Percentiles rank a stretch among this genome's conserved stretches.
phyloP scores from a whole-genome alignment of 352 stramenopile genomes.

The Phytopythium vexans region DNA sequence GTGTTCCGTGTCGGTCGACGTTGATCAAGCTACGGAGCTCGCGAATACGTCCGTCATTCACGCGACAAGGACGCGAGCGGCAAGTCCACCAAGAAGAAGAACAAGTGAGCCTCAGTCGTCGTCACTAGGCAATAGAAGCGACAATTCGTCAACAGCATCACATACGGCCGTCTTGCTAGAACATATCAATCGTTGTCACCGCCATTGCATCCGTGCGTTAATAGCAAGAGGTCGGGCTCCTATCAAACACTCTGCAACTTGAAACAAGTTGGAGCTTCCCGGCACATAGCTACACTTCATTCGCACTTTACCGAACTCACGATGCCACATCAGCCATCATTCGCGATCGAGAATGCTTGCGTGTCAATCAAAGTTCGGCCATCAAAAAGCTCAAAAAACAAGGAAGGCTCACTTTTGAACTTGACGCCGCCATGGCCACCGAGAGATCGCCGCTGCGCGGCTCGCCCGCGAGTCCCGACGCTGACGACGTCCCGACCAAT shows the following conservation, averaged over 20 bases:
- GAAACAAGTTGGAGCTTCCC: too few species aligned
- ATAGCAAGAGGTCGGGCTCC: too few species aligned
- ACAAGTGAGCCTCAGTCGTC: background rate
- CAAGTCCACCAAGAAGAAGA: slow-evolving; percentile 20
- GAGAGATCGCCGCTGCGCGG: slow-evolving; percentile 22
- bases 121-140: too few species aligned
- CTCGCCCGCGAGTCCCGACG: background rate
- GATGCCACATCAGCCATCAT: background rate
- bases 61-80: slow-evolving; percentile 7
- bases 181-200: too few species aligned
- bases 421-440: slow-evolving; percentile 12
- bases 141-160: background rate
- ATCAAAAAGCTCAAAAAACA: too few species aligned
- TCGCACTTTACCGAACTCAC: too few species aligned
- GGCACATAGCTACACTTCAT: too few species aligned
- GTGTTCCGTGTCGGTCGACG: slow-evolving; percentile 42
- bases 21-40: slow-evolving; percentile 49
- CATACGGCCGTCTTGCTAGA: background rate
- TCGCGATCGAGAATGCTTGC: background rate
- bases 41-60: slow-evolving; percentile 37
- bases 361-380: too few species aligned
- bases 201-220: too few species aligned
- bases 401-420: slow-evolving; percentile 2
- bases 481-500: background rate
- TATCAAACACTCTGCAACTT: too few species aligned